Percentiles rank a stretch among this genome's conserved stretches.
Evolutionary conservation across 352 stramenopile genomes (phyloP).

Genomic region (Phytophthora litchii): DNA sequence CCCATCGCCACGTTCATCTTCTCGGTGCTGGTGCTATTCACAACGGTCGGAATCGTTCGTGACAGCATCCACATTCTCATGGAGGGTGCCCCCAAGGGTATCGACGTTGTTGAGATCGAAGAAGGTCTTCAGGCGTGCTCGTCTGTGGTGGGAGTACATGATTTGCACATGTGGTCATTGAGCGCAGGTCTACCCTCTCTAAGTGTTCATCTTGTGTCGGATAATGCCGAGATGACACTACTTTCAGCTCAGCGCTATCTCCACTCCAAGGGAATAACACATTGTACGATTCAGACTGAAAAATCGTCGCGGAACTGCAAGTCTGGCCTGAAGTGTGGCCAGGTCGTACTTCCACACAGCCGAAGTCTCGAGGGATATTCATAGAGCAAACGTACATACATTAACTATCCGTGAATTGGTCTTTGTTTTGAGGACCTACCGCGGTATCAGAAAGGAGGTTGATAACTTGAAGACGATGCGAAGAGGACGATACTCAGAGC

Average conservation of each 20-base stretch:
- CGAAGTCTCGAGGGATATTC: too few species aligned
- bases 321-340: conserved; percentile 58
- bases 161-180: conserved; percentile 97
- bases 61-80: conserved; percentile 93
- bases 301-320: conserved; percentile 53
- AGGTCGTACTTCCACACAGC: conserved; percentile 10
- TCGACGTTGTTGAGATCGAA: conserved; percentile 84
- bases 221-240: conserved; percentile 54
- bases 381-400: too few species aligned
- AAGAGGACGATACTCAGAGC: too few species aligned
- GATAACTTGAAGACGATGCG: too few species aligned
- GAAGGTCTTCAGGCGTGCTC: conserved; percentile 66
- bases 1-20: conserved; percentile 97
- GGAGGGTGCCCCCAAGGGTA: conserved; percentile 90
- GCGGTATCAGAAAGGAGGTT: too few species aligned
- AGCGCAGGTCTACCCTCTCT: conserved; percentile 87
- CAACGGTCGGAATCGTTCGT: conserved; percentile 89
- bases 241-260: conserved; percentile 60
- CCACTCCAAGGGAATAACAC: conserved; percentile 64
- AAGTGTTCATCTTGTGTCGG: conserved; percentile 90
- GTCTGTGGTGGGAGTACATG: conserved; percentile 92
- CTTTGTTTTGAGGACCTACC: too few species aligned
- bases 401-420: too few species aligned
- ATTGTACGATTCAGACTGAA: conserved; percentile 87
- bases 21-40: conserved; percentile 92